Conservation (phyloP, 1,139 yeast genomes). For the Kluyveromyces marxianus region DNA sequence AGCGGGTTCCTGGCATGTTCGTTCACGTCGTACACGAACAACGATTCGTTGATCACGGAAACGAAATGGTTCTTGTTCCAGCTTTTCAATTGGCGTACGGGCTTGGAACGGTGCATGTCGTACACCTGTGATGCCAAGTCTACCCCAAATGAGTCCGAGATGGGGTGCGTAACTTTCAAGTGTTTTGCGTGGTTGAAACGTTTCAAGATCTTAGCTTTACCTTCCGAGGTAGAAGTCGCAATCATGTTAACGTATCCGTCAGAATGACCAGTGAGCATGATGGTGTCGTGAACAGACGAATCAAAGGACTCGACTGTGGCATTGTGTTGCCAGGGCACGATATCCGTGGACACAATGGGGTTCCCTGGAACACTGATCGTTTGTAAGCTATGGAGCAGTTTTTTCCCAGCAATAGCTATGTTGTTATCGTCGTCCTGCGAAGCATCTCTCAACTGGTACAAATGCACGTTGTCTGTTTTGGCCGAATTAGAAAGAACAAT, state of each 20-base stretch:
- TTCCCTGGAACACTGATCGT: constrained; percentile 23
- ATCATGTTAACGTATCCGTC: constrained; percentile 26
- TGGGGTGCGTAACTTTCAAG: constrained; percentile 12
- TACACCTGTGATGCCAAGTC: constrained; percentile 3
- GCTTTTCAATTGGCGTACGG: constrained; percentile 18
- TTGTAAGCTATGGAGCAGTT: constrained; percentile 17
- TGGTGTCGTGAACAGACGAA: constrained; percentile 12
- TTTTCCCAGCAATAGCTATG: constrained; percentile 2
- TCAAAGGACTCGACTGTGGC: constrained; percentile 2
- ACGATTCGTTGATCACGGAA: constrained; percentile 23
- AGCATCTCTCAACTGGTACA: constrained; percentile 11
- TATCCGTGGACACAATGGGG: constrained; percentile 14
- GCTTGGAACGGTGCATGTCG: constrained; percentile 11
- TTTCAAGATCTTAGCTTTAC: constrained; percentile 21
- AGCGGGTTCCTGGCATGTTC: constrained; percentile 18
- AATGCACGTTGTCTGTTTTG: constrained; percentile 15
- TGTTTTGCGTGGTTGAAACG: constrained; percentile 24
- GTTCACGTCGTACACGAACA: constrained; percentile 23
- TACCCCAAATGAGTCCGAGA: constrained; percentile 10
- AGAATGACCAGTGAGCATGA: constrained; percentile 23
- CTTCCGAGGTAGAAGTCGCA: constrained; percentile 17
- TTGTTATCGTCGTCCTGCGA: too few relatives aligned
- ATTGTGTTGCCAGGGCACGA: constrained; percentile 11
- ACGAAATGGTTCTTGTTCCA: constrained; percentile 19
- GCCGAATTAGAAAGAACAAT: constrained; percentile 16